phyloP scores from a whole-genome alignment of 2,329 filamentous ascomycete species.

The Neonectria coccinea region DNA sequence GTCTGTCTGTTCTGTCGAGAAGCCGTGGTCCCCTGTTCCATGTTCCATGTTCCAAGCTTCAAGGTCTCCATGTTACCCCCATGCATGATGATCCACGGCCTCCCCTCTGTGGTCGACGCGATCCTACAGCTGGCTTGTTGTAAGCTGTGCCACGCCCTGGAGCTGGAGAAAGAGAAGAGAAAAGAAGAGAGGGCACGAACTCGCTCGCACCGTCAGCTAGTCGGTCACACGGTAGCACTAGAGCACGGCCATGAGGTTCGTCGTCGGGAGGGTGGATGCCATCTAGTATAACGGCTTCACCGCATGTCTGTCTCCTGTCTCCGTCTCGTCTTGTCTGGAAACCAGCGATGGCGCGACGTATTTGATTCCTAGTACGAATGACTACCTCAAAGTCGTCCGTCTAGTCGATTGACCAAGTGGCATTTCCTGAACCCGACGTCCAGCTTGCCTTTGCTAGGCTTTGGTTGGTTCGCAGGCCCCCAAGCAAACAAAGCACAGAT shows the following conservation, averaged over 20 bases:
- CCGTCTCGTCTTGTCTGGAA: not conserved
- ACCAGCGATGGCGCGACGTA: not conserved
- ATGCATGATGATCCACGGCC: not conserved
- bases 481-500: slow-evolving; percentile 17
- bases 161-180: not conserved
- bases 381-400: too few species aligned
- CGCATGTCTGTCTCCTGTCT: slow-evolving; percentile 13
- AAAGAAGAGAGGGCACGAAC: not conserved
- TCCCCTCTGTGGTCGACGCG: not conserved
- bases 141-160: not conserved
- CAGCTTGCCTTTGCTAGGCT: slow-evolving; percentile 12
- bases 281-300: slow-evolving; percentile 20
- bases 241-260: slow-evolving; percentile 22
- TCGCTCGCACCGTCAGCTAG: slow-evolving; percentile 6
- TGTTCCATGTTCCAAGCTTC: slow-evolving; percentile 14
- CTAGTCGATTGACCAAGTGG: too few species aligned
- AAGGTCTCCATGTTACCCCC: slow-evolving; percentile 6
- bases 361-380: not conserved
- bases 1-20: not conserved
- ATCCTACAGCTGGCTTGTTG: not conserved
- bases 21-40: slow-evolving; percentile 22
- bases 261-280: not conserved
- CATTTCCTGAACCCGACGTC: slow-evolving; percentile 2
- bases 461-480: slow-evolving; percentile 26
- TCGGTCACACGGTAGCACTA: slow-evolving; percentile 18